Evolutionary conservation across 179 eudicot species (phyloP), one percentile per base, ranked within the genome.

Genomic region (Vitellaria paradoxa): DNA sequence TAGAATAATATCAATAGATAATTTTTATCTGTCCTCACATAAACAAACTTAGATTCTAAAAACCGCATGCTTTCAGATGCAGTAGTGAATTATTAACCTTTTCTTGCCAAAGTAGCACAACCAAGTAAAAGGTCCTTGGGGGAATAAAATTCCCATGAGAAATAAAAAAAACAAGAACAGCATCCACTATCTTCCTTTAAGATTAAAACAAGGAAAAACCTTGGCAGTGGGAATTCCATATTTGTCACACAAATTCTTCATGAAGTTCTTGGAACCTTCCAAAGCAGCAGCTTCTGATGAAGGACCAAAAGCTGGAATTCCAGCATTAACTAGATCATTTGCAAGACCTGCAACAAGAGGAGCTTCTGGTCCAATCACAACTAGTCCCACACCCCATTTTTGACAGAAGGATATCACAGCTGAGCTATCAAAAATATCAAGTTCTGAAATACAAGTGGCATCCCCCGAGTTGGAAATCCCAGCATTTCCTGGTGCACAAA

Each of bases 191-290:
- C 2, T 2, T 40, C 20, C 10, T 23, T 40, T 50, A 14, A 70
- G 24, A 62, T 21, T 13, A 5, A 18, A 57, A 50, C 4, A 23
- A 67, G 40, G 76, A 65, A 66, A 73, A 65, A 94, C 99, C 99
- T 93, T 93, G n/a, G 99, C 99, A 53, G 97, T 95, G 71, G 99
- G 99, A 74, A 95, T 93, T 63, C 76, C 93, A 70, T 95, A 95
- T 84, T 95, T 95, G 84, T 88, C 88, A 77, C 99, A 95, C 86
- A 95, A 84, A 37, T 79, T 88, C 88, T 95, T 95, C 99, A 93
- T 95, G 79, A 95, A 93, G 72, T 90, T 89, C 84, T 95, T 95
- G 37, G 99, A 95, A 69, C 99, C 99, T 87, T 93, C 98, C 17
- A 95, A 81, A 69, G 96, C 99, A 75, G 99, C 96, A 65, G 99